Evolutionary conservation across 164 flowering plant species (phyloP).

Genomic region (Vitis riparia): DNA sequence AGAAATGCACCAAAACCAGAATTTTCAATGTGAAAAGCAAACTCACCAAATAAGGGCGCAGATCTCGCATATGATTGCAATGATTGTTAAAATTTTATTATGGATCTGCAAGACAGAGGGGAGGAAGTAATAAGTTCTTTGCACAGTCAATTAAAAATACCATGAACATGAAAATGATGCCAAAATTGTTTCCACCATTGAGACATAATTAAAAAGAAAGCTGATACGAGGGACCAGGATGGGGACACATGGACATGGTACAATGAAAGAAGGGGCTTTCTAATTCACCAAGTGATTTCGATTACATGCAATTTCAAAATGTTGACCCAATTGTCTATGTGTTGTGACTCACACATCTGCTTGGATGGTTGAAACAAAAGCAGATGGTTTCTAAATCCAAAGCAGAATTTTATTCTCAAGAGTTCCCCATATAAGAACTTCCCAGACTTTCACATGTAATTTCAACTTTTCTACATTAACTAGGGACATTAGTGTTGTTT

Average conservation of each 20-base stretch:
- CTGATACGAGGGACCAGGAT: too few species aligned
- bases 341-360: too few species aligned
- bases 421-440: background rate
- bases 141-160: background rate
- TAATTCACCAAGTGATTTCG: too few species aligned
- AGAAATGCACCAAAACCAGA: background rate
- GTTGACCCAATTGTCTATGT: too few species aligned
- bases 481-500: background rate
- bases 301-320: too few species aligned
- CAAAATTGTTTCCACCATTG: background rate
- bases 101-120: constrained; percentile 65
- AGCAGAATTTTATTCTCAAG: too few species aligned
- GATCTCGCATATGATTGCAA: constrained; percentile 80
- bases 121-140: constrained; percentile 3
- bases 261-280: too few species aligned
- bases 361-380: too few species aligned
- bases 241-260: too few species aligned
- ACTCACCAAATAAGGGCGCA: constrained; percentile 90
- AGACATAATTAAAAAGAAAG: background rate
- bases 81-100: constrained; percentile 72
- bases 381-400: too few species aligned
- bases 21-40: background rate
- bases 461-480: background rate
- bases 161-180: background rate
- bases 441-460: background rate